These are phyloP conservation scores for Hanseniaspora pseudoguilliermondii DNA, from an alignment of 805 yeast species.

Conservation along the genomic window DNA sequence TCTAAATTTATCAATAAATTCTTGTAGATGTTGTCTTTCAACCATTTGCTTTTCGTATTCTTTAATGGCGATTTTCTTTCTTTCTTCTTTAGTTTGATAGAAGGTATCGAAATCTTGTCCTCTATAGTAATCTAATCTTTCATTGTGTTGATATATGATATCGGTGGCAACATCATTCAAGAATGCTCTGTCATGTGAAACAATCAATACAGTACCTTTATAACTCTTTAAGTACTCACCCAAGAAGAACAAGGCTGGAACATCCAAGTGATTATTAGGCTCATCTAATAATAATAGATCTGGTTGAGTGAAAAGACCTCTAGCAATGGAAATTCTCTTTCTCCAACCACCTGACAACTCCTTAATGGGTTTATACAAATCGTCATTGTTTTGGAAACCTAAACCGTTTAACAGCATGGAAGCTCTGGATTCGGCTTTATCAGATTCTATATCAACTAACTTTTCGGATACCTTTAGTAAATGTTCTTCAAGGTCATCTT, in stretches of 20 bases:
- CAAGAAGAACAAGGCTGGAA: conserved; percentile 89
- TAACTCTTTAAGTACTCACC: conserved; percentile 82
- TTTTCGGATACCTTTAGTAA: conserved; percentile 71
- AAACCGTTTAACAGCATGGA: conserved; percentile 85
- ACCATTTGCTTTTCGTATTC: conserved; percentile 98
- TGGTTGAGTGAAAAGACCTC: conserved; percentile 95
- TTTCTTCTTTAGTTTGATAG: conserved; percentile 87
- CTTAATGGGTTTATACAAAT: conserved; percentile 74
- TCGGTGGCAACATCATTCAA: conserved; percentile 97
- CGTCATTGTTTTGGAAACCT: conserved; percentile 71
- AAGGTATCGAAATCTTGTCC: conserved; percentile 89
- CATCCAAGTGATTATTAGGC: conserved; percentile 99
- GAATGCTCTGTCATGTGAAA: conserved; percentile 95
- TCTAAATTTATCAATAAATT: conserved; percentile 88
- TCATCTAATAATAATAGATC: conserved; percentile 88
- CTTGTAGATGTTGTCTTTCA: conserved; percentile 81
- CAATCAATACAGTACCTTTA: conserved; percentile 86
- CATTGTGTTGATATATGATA: conserved; percentile 94
- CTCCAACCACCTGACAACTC: conserved; percentile 99
- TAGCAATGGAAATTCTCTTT: conserved; percentile 95
- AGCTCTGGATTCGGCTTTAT: conserved; percentile 94
- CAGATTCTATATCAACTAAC: conserved; percentile 85
- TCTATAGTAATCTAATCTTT: conserved; percentile 87
- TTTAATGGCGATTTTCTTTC: conserved; percentile 80
- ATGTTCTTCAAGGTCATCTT: conserved; percentile 70